Base-by-base conservation (phyloP, 352 stramenopile genomes). In the Aphanomyces astaci region DNA sequence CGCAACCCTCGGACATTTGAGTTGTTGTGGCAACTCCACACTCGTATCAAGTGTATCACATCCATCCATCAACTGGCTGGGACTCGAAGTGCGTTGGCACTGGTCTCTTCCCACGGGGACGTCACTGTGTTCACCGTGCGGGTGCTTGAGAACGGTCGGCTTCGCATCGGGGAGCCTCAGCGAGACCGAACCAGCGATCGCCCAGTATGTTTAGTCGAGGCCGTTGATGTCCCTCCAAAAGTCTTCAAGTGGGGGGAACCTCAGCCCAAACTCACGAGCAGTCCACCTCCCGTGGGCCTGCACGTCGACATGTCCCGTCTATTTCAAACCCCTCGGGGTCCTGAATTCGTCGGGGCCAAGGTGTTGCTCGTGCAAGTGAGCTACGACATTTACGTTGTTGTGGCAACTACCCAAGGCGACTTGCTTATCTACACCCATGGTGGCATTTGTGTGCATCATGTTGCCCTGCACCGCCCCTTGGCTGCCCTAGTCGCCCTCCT, bases 371-470 rank as follows among this genome's bases (percentile, higher is more conserved):
- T 52, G 9, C 62, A 68, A 68, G 49, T 32, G 7, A 24, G 55
- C 28, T 51, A 68, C 32, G 62, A 68, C 51, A 53, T 68, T 24
- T 32, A 60, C 24, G 28, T 68, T 9, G 62, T 68, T n/a, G 46
- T 62, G 7, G 62, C 27, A 22, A 68, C 62, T 1, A 2, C 0
- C 13, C 22, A 25, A 24, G 62, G 39, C 11, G 1, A 57, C 17
- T n/a, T 68, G 10, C 1, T 28, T 24, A 32, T 68, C 46, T 60
- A 45, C 33, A 22, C 25, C 5, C 46, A 53, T 10, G 19, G 5
- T 28, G 40, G 43, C 3, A 4, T 32, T 0, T 36, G 43, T 17
- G 31, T 68, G 28, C 33, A 28, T 1, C 62, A 48, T 11, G 10
- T 53, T 24, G 11, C 30, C 9, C 10, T 53, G 22, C 28, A 32